A percentile compares a stretch with the other conserved stretches of the same genome.
Conservation (phyloP, 2,329 filamentous ascomycete species). For the Ophiocordyceps camponoti-floridani region DNA sequence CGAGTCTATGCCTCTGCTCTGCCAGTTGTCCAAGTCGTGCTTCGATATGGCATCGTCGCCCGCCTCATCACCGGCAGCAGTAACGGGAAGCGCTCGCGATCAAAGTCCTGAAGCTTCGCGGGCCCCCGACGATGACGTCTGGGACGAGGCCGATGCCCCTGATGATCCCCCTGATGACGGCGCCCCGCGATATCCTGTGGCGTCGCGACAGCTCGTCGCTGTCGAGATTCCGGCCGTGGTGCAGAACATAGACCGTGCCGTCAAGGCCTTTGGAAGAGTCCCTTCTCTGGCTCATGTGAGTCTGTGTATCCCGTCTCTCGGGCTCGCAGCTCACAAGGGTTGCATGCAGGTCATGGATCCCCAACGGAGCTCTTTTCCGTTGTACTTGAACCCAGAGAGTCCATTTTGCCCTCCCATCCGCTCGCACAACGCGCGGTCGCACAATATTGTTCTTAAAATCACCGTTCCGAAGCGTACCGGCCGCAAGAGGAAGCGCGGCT, state of each 20-base stretch:
- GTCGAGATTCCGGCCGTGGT: slow-evolving; percentile 26
- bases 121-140: not conserved
- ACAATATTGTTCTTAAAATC: slow-evolving; percentile 74
- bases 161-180: slow-evolving; percentile 2
- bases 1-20: no score
- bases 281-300: slow-evolving; percentile 20
- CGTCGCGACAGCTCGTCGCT: slow-evolving; percentile 16
- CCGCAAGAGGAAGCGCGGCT: slow-evolving; percentile 69
- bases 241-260: slow-evolving; percentile 22
- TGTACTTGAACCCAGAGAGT: slow-evolving; percentile 69
- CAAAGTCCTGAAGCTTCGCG: slow-evolving; percentile 1
- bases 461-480: slow-evolving; percentile 77
- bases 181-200: slow-evolving; percentile 17
- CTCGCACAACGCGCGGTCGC: slow-evolving; percentile 57
- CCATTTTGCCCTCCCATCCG: slow-evolving; percentile 60
- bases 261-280: slow-evolving; percentile 22
- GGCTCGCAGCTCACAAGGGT: not conserved
- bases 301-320: not conserved
- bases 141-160: not conserved
- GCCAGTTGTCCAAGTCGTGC: no score
- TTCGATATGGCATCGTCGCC: no score
- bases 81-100: not conserved
- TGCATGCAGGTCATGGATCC: slow-evolving; percentile 25
- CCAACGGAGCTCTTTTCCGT: slow-evolving; percentile 34
- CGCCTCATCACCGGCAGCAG: no score